Evolutionary conservation across 2,329 filamentous ascomycete genomes (phyloP), one percentile per base, ranked within the genome.

Genomic region (Coleophoma eucalyptorum): DNA sequence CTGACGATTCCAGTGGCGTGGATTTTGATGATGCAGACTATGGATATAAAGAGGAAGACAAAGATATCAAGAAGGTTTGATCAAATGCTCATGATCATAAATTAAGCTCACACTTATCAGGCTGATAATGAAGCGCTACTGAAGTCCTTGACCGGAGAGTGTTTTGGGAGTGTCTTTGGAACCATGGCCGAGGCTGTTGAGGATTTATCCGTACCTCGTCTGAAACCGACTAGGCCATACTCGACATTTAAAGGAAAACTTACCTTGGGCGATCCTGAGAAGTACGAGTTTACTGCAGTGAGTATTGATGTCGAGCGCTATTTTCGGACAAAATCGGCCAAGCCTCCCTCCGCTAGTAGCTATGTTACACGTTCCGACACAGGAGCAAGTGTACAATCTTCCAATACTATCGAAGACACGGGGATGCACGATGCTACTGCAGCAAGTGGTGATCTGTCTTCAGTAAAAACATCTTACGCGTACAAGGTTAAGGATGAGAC

Each of bases 21-120:
- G 94, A 99, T 66, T 97, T 99, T 68, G 91, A 99, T 65, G 91
- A 97, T 66, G 66, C 82, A 1, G 91, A 96, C 2, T 96, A 87
- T 64, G 92, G 92, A 40, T 89, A 90, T 65, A 96, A 96, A 67
- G 93, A 97, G 70, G 91, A 97, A 67, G 81, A 88, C 57, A 99
- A 99, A 66, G 72, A 85, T 16, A 58, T 67, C 0, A 66, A 69
- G 47, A 97, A 97, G 77, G 84, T 86, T 62, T 38, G 48, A 47
- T 8, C 13, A 3, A 13, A 10, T 37, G 16, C 33, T 34, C 33
- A 32, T 33, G 5, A 13, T 19, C 34, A 13, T 32, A 15, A 16
- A 26, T 32, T 13, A n/a, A 49, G 43, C 64, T 64, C 32, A 65
- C 48, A 54, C 21, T 45, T 37, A 15, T 0, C 58, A 87, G 83